Conservation (phyloP, 1,284 basidiomycete genomes). For the Sutorius eximius region DNA sequence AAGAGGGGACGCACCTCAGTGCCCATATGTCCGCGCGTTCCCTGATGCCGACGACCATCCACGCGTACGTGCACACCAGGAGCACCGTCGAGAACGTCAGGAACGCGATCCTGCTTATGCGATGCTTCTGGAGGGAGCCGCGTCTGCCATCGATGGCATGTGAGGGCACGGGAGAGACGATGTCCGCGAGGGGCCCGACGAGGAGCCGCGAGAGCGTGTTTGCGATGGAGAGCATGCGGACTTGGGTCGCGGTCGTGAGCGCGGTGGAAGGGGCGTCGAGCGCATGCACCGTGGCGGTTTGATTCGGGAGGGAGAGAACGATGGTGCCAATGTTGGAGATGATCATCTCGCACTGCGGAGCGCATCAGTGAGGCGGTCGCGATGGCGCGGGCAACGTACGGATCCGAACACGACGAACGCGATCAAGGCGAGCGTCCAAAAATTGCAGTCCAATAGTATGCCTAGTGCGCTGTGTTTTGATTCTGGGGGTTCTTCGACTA, state of each 20-base stretch:
- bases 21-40: conserved; percentile 56
- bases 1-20: conserved; percentile 49
- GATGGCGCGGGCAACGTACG: conserved; percentile 42
- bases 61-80: conserved; percentile 51
- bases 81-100: conserved; percentile 48
- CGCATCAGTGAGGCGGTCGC: not conserved
- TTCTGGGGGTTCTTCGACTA: conserved; percentile 36
- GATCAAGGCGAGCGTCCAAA: conserved; percentile 52
- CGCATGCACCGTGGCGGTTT: conserved; percentile 16
- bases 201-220: conserved; percentile 72
- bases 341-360: conserved; percentile 71
- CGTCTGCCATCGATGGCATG: conserved; percentile 37
- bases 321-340: conserved; percentile 78
- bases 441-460: conserved; percentile 55
- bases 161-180: conserved; percentile 58
- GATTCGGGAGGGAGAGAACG: conserved; percentile 57
- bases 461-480: conserved; percentile 32
- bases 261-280: conserved; percentile 22
- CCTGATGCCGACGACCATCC: conserved; percentile 50
- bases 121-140: conserved; percentile 44
- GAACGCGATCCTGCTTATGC: conserved; percentile 61
- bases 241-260: conserved; percentile 54
- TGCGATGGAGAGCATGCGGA: conserved; percentile 65
- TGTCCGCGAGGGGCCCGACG: conserved; percentile 69
- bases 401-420: conserved; percentile 56